Conservation (phyloP, 2,329 filamentous ascomycete species). For the Talaromyces sp. region DNA sequence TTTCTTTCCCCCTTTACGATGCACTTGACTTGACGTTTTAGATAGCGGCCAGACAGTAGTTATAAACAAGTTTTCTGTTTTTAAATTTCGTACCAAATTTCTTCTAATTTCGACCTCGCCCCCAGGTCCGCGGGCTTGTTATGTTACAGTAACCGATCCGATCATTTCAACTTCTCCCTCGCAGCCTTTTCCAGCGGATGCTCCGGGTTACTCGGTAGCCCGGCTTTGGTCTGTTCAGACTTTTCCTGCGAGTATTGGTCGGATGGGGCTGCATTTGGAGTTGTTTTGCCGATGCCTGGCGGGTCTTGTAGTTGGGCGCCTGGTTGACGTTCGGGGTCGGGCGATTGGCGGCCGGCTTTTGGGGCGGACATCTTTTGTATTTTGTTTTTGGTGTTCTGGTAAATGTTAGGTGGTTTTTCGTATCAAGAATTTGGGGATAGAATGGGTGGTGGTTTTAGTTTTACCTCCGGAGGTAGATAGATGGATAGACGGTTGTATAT, state of each 20-base stretch:
- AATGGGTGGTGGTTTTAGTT: no score
- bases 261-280: slow-evolving; percentile 43
- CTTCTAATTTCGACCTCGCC: neutral
- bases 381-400: neutral
- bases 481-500: no score
- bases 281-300: slow-evolving; percentile 54
- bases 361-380: slow-evolving; percentile 8
- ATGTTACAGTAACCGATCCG: neutral
- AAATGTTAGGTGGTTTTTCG: neutral
- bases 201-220: slow-evolving; percentile 37
- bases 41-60: neutral
- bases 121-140: no score
- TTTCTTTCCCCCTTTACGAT: neutral
- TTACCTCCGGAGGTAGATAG: no score
- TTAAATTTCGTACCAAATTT: neutral
- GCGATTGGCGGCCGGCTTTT: slow-evolving; percentile 69
- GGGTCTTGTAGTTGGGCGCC: slow-evolving; percentile 59
- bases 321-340: slow-evolving; percentile 63
- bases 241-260: slow-evolving; percentile 24
- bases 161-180: slow-evolving; percentile 23
- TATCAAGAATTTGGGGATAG: neutral
- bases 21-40: neutral
- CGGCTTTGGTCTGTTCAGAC: slow-evolving; percentile 23
- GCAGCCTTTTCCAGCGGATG: slow-evolving; percentile 35
- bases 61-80: neutral